These are phyloP conservation scores for Colletotrichum brevisporum DNA, from an alignment of 2,329 filamentous ascomycete genomes.

Conservation along the genomic window DNA sequence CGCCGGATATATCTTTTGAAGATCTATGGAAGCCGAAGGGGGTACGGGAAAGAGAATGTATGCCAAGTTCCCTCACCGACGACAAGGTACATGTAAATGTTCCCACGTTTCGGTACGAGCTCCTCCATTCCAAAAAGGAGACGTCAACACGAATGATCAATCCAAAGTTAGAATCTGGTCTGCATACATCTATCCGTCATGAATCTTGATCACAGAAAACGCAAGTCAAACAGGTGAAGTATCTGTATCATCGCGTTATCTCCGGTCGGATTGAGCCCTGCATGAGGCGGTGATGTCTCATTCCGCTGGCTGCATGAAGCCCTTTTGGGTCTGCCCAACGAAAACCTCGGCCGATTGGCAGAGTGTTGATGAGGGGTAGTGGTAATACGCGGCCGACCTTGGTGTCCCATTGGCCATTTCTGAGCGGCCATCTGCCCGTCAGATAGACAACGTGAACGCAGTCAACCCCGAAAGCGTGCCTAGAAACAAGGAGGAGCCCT, in stretches of 20 bases:
- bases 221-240: background rate
- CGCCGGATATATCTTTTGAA: too few species aligned
- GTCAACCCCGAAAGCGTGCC: too few species aligned
- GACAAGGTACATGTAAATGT: too few species aligned
- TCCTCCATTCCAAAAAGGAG: too few species aligned
- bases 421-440: background rate
- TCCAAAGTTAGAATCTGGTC: too few species aligned
- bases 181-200: background rate
- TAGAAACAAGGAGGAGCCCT: too few species aligned
- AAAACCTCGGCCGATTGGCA: background rate
- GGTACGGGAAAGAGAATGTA: too few species aligned
- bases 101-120: too few species aligned
- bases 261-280: background rate
- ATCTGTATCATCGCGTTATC: background rate
- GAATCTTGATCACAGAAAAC: background rate
- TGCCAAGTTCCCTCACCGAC: too few species aligned
- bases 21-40: too few species aligned
- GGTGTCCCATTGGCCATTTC: background rate
- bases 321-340: background rate
- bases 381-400: background rate
- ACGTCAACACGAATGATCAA: too few species aligned
- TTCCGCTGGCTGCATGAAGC: constrained; percentile 4
- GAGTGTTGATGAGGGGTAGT: constrained; percentile 21
- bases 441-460: constrained; percentile 2
- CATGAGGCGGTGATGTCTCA: constrained; percentile 4